Evolutionary conservation across 805 yeast genomes (phyloP).

Genomic region (Pichia ethanolica): DNA sequence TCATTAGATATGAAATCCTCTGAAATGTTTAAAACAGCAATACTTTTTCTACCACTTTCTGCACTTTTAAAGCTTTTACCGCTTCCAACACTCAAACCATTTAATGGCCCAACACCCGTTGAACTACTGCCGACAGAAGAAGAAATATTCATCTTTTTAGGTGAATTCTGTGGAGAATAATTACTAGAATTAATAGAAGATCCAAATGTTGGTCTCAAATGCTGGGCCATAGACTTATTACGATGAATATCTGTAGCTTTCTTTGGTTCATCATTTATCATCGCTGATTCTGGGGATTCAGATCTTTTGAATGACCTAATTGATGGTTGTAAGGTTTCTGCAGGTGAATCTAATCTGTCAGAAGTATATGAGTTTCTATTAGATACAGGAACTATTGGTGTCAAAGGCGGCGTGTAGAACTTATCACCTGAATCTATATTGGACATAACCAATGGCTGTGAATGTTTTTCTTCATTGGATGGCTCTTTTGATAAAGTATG

Average conservation of each 20-base stretch:
- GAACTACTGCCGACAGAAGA: not conserved
- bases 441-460: not conserved
- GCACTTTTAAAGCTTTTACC: not conserved
- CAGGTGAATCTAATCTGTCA: not conserved
- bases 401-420: constrained; percentile 6
- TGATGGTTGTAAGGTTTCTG: not conserved
- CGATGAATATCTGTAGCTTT: not conserved
- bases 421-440: not conserved
- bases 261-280: not conserved
- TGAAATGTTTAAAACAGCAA: constrained; percentile 2
- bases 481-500: not conserved
- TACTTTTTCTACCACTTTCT: not conserved
- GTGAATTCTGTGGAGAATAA: not conserved
- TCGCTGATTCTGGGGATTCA: constrained; percentile 5
- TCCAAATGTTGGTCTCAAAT: constrained; percentile 29
- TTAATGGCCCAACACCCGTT: too few relatives aligned
- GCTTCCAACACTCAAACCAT: too few relatives aligned
- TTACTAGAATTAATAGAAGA: constrained; percentile 14
- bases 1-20: not conserved
- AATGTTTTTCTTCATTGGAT: not conserved
- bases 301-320: not conserved
- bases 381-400: not conserved
- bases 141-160: not conserved
- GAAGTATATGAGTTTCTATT: not conserved
- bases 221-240: constrained; percentile 36